Conservation (phyloP, 345 rosid genomes). For the Sonneratia caseolaris region DNA sequence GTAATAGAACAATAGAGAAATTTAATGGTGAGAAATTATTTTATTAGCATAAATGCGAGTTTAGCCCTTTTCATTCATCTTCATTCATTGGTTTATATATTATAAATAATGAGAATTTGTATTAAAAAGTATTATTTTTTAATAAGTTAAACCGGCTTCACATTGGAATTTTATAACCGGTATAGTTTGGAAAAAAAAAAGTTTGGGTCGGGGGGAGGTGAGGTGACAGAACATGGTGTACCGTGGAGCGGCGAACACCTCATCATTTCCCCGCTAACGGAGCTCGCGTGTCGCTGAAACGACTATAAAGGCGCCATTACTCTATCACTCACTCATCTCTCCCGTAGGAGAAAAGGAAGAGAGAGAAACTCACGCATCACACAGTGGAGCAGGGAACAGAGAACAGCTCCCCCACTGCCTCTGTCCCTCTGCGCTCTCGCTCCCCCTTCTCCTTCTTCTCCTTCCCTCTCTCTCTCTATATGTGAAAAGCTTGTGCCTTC, state of each 20-base stretch:
- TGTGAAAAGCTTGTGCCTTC: not conserved
- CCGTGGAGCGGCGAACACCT: conserved; percentile 7
- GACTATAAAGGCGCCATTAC: conserved; percentile 12
- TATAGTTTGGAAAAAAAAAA: no score
- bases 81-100: no score
- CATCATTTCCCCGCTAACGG: conserved; percentile 23
- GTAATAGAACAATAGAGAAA: no score
- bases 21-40: no score
- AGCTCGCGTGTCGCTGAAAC: conserved; percentile 35
- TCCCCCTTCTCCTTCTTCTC: not conserved
- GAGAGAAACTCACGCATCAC: conserved; percentile 1
- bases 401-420: no score
- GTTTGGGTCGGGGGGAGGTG: not conserved
- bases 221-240: not conserved
- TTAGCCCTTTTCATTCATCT: no score
- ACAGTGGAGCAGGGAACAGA: not conserved
- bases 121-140: no score
- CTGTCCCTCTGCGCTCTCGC: no score
- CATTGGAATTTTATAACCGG: no score
- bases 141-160: no score
- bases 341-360: not conserved
- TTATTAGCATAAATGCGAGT: no score
- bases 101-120: no score
- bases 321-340: not conserved
- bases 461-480: not conserved